These are phyloP conservation scores for Thelonectria olida DNA, from an alignment of 2,329 filamentous ascomycete genomes.

Conservation along the genomic window DNA sequence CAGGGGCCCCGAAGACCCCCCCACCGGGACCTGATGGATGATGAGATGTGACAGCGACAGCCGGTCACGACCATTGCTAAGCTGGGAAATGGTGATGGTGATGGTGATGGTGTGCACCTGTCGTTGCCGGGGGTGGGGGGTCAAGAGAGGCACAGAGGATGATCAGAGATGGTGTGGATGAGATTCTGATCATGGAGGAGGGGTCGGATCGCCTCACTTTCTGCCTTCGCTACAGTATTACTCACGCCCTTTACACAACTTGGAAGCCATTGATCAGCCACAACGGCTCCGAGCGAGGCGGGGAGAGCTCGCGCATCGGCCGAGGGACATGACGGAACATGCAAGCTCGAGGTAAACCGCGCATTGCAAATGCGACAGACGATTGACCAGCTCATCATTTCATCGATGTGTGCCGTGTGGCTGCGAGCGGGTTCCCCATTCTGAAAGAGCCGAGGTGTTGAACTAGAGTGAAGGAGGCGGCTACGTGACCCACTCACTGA, in stretches of 20 bases:
- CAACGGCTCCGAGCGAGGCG: background rate
- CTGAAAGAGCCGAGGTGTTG: slow-evolving; percentile 31
- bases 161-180: background rate
- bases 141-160: background rate
- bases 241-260: background rate
- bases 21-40: background rate
- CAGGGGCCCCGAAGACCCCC: slow-evolving; percentile 3
- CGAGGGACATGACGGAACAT: slow-evolving; percentile 5
- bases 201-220: background rate
- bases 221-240: background rate
- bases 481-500: too few relatives aligned
- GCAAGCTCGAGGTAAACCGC: slow-evolving; percentile 14
- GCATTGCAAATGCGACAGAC: slow-evolving; percentile 16
- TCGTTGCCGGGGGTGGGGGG: background rate
- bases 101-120: slow-evolving; percentile 16
- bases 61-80: slow-evolving; percentile 11
- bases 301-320: background rate
- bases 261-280: background rate
- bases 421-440: slow-evolving; percentile 19
- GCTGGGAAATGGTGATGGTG: background rate
- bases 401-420: slow-evolving; percentile 10
- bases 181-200: slow-evolving; percentile 2
- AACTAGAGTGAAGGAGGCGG: too few relatives aligned
- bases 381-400: slow-evolving; percentile 10
- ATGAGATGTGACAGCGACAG: background rate